Evolutionary conservation across 2,329 filamentous ascomycete genomes (phyloP).

Genomic region (Arthrinium phaeospermum): DNA sequence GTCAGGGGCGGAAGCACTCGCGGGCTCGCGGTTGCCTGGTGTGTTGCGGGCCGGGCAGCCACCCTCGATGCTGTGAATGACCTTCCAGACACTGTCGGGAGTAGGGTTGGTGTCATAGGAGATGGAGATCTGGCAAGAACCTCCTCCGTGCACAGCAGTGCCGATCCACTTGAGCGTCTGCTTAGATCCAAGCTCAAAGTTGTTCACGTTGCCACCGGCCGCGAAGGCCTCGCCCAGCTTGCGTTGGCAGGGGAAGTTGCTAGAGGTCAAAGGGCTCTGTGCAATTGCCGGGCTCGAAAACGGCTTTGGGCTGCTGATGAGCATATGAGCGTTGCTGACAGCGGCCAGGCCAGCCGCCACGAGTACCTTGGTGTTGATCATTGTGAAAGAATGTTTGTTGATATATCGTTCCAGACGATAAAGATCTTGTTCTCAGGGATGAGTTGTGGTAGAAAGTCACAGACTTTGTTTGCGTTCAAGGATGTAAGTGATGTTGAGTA

Average conservation of each 20-base stretch:
- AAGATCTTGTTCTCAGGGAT: slow-evolving; percentile 27
- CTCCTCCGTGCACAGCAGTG: slow-evolving; percentile 83
- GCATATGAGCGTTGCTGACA: slow-evolving; percentile 75
- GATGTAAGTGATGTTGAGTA: slow-evolving; percentile 25
- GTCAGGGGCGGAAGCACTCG: slow-evolving; percentile 47
- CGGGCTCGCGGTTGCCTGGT: slow-evolving; percentile 65
- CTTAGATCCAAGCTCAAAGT: slow-evolving; percentile 66
- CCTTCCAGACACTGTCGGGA: slow-evolving; percentile 76
- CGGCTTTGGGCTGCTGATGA: slow-evolving; percentile 65
- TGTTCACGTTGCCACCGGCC: slow-evolving; percentile 56
- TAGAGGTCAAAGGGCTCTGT: slow-evolving; percentile 72
- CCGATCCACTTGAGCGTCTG: slow-evolving; percentile 72
- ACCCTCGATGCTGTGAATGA: slow-evolving; percentile 86
- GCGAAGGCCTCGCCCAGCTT: slow-evolving; percentile 51
- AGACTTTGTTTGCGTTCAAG: slow-evolving; percentile 5
- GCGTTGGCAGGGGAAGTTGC: slow-evolving; percentile 84
- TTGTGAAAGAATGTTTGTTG: slow-evolving; percentile 49
- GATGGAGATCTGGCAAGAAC: slow-evolving; percentile 88
- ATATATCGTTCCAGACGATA: slow-evolving; percentile 50
- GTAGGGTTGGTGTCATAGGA: slow-evolving; percentile 77
- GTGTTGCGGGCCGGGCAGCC: slow-evolving; percentile 76
- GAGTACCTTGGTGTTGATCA: slow-evolving; percentile 55
- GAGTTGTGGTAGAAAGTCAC: slow-evolving; percentile 19
- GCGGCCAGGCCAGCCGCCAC: slow-evolving; percentile 63
- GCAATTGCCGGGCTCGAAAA: too few species aligned